A percentile compares a stretch with the other conserved stretches of the same genome.
These are phyloP conservation scores for Blastobotrys proliferans DNA, from an alignment of 1,139 yeast species.

Conservation along the genomic window DNA sequence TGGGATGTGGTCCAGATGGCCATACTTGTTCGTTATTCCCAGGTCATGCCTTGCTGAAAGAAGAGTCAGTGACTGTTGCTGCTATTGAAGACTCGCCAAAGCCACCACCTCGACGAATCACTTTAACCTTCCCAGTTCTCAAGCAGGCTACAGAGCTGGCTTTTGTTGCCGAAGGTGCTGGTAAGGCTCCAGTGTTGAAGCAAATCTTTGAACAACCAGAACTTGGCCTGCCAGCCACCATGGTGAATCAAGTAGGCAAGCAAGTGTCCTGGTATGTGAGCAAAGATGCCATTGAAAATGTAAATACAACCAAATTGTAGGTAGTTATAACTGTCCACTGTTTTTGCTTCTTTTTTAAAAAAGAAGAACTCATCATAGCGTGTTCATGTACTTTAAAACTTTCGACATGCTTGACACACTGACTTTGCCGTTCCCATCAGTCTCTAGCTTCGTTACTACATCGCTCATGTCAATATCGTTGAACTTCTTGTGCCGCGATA, in stretches of 20 bases:
- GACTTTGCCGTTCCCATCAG: constrained; percentile 68
- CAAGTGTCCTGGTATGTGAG: constrained; percentile 78
- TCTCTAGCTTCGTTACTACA: constrained; percentile 62
- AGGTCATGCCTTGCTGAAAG: constrained; percentile 35
- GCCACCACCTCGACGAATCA: constrained; percentile 74
- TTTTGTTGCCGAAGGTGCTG: constrained; percentile 87
- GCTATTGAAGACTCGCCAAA: constrained; percentile 64
- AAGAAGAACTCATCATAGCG: constrained; percentile 23
- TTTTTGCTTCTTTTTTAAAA: neutral
- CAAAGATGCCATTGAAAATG: constrained; percentile 66
- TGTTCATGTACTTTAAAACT: constrained; percentile 62
- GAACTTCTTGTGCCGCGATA: constrained; percentile 71
- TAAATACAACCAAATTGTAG: constrained; percentile 27
- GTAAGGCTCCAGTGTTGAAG: constrained; percentile 69
- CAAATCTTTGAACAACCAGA: constrained; percentile 59
- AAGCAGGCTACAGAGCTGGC: constrained; percentile 55
- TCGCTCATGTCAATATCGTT: constrained; percentile 63
- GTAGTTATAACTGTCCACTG: neutral
- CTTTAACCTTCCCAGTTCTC: constrained; percentile 64
- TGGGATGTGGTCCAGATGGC: constrained; percentile 81
- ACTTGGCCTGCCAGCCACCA: constrained; percentile 61
- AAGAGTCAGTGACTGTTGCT: constrained; percentile 32
- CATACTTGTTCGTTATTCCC: constrained; percentile 79
- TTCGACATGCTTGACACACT: constrained; percentile 75
- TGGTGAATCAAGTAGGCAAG: constrained; percentile 53